Evolutionary conservation across 1,284 basidiomycete species (phyloP).

Genomic region (Hymenochaete sp.): DNA sequence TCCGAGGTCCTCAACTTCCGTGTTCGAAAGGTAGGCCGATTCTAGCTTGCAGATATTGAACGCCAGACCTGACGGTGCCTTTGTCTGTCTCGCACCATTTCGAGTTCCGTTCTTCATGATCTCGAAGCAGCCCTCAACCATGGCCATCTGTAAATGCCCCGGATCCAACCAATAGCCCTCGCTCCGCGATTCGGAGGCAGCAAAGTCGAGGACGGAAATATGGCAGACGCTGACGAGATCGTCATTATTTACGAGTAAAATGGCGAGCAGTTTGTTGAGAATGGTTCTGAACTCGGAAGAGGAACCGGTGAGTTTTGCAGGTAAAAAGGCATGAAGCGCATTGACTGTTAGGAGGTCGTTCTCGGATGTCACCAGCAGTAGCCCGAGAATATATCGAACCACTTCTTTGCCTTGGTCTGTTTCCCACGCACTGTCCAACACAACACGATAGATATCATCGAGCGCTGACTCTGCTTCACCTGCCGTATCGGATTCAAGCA

Average conservation of each 20-base stretch:
- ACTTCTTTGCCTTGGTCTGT: not conserved
- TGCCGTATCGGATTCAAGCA: not conserved
- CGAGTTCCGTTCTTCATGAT: slow-evolving; percentile 25
- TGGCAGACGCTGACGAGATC: slow-evolving; percentile 9
- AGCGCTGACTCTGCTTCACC: not conserved
- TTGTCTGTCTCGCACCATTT: too few species aligned
- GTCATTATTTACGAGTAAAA: too few species aligned
- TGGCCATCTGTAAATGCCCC: not conserved
- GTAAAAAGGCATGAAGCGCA: not conserved
- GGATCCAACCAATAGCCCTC: slow-evolving; percentile 22
- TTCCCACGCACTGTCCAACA: not conserved
- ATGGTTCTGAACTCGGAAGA: too few species aligned
- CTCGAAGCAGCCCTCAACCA: slow-evolving; percentile 21
- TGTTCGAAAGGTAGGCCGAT: slow-evolving; percentile 23
- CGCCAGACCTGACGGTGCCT: too few species aligned
- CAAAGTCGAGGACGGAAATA: slow-evolving; percentile 16
- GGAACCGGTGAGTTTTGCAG: too few species aligned
- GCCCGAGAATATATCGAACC: not conserved
- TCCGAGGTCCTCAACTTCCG: slow-evolving; percentile 19
- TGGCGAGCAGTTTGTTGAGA: too few species aligned
- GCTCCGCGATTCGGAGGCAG: not conserved
- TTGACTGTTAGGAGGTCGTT: too few species aligned
- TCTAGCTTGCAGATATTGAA: slow-evolving; percentile 28
- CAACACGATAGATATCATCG: not conserved
- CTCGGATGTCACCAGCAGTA: too few species aligned